Conservation (phyloP, 768 basidiomycete species). For the Crepidotus variabilis region DNA sequence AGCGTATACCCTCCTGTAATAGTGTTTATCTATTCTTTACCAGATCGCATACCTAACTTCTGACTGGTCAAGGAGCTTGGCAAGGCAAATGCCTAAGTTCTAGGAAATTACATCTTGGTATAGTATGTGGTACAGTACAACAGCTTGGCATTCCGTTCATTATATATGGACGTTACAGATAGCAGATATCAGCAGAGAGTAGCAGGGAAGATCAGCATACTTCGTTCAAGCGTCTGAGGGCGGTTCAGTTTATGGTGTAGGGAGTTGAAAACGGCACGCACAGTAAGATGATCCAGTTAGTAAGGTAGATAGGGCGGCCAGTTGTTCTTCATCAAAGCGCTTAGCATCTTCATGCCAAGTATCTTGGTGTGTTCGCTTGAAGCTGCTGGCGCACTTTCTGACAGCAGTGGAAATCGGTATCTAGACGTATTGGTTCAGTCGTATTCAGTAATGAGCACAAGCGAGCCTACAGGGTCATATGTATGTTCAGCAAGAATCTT, state of each 20-base stretch:
- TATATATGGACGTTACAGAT: background rate
- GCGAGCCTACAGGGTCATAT: constrained; percentile 67
- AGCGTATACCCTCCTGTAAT: too few species aligned
- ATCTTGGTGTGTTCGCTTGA: constrained; percentile 82
- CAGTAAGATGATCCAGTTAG: constrained; percentile 85
- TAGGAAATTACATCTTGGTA: too few species aligned
- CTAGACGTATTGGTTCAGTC: constrained; percentile 26
- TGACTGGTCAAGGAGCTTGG: too few species aligned
- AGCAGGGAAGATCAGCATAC: background rate
- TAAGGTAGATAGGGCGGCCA: constrained; percentile 77
- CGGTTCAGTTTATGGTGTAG: background rate
- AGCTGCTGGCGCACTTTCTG: constrained; percentile 73
- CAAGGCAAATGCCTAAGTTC: too few species aligned
- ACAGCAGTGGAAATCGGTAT: constrained; percentile 85
- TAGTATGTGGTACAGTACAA: too few species aligned
- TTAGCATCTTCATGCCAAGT: constrained; percentile 89
- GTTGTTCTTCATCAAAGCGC: constrained; percentile 82
- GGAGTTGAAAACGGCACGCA: constrained; percentile 27
- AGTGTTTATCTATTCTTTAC: too few species aligned
- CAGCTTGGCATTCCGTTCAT: constrained; percentile 18
- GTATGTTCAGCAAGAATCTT: constrained; percentile 78
- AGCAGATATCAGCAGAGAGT: background rate
- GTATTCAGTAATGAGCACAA: constrained; percentile 1
- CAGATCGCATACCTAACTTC: too few species aligned
- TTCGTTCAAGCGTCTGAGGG: constrained; percentile 22